Conservation (phyloP, 139 green algal species). For the Chlorella sp. region DNA sequence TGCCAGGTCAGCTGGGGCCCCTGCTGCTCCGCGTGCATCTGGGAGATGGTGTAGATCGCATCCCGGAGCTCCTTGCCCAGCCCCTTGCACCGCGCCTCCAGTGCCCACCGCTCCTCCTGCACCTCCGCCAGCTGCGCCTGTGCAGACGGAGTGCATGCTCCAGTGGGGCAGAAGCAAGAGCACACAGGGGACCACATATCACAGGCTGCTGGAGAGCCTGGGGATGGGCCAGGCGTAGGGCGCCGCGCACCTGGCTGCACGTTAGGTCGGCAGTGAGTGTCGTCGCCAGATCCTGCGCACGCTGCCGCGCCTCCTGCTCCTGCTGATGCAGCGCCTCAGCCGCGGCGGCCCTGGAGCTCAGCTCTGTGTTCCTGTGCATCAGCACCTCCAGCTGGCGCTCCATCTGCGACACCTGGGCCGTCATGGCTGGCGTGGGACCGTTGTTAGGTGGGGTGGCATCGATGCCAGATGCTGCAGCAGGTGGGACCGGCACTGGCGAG, state of each 20-base stretch:
- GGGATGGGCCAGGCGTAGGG: background rate
- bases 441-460: constrained; percentile 5
- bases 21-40: background rate
- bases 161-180: too few relatives aligned
- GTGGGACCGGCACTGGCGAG: too few relatives aligned
- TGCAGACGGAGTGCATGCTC: background rate
- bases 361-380: background rate
- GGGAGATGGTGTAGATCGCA: constrained; percentile 1
- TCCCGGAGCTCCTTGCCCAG: constrained; percentile 5
- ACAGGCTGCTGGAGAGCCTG: background rate
- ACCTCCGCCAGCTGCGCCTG: constrained; percentile 3
- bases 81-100: background rate
- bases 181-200: background rate
- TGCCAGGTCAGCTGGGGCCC: background rate
- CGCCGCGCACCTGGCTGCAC: background rate
- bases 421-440: background rate
- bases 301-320: constrained; percentile 12
- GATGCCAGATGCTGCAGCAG: background rate
- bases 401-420: constrained; percentile 17
- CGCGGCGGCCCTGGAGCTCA: background rate
- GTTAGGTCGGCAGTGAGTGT: background rate
- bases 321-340: constrained; percentile 1
- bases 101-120: background rate
- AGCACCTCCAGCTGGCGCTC: background rate
- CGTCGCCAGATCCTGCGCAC: background rate